These are phyloP conservation scores for Ogataea pilisensis DNA, from an alignment of 805 yeast genomes.

Conservation along the genomic window DNA sequence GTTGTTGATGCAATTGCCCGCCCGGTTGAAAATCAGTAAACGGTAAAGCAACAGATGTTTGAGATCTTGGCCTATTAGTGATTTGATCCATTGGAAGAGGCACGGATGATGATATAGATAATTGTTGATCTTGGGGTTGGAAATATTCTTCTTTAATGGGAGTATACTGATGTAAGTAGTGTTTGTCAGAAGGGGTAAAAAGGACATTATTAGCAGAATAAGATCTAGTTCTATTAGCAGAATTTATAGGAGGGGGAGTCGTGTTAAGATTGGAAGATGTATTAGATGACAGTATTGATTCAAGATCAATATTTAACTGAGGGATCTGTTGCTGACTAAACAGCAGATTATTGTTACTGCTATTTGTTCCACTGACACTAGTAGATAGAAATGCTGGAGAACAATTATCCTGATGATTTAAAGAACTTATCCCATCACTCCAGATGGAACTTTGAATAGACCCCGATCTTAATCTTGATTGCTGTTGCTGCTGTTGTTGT, in stretches of 20 bases:
- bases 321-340: conserved; percentile 20
- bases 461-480: conserved; percentile 48
- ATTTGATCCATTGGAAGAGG: conserved; percentile 15
- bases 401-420: conserved; percentile 13
- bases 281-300: conserved; percentile 16
- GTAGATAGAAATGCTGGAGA: conserved; percentile 18
- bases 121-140: conserved; percentile 8
- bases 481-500: conserved; percentile 5
- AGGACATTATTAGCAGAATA: conserved; percentile 41
- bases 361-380: conserved; percentile 10
- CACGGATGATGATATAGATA: conserved; percentile 6
- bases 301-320: conserved; percentile 25
- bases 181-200: conserved; percentile 27
- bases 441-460: conserved; percentile 56
- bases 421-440: conserved; percentile 41
- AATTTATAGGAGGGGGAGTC: conserved; percentile 15
- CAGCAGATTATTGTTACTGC: conserved; percentile 6
- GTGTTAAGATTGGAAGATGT: conserved; percentile 15
- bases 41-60: conserved; percentile 30
- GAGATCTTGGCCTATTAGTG: conserved; percentile 37
- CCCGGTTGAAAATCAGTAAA: no score
- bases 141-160: conserved; percentile 23
- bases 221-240: conserved; percentile 40
- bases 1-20: conserved; percentile 6
- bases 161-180: conserved; percentile 21